These are phyloP conservation scores for Crepidotus variabilis DNA, from an alignment of 768 basidiomycete species.

Conservation along the genomic window DNA sequence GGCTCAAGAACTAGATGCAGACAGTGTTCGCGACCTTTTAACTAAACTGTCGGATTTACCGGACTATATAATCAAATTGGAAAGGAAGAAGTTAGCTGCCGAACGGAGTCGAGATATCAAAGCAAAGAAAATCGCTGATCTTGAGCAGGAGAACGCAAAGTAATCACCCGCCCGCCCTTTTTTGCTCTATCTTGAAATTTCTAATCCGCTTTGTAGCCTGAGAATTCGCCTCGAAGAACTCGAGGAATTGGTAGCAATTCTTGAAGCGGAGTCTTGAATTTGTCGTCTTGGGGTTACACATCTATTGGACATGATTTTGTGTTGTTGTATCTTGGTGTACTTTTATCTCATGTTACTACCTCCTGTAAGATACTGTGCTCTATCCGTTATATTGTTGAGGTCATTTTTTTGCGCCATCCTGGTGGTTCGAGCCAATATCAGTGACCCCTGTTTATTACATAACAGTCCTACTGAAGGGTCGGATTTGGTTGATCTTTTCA, in stretches of 20 bases:
- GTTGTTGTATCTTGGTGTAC: not conserved
- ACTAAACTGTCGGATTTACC: constrained; percentile 7
- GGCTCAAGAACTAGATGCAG: constrained; percentile 9
- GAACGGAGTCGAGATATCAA: constrained; percentile 17
- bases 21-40: constrained; percentile 11
- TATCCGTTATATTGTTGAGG: no score
- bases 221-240: constrained; percentile 12
- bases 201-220: constrained; percentile 2
- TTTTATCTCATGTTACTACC: no score
- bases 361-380: no score
- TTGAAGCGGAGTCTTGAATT: constrained; percentile 5
- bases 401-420: no score
- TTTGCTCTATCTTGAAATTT: constrained; percentile 2
- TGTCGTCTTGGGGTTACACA: not conserved
- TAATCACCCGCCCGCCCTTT: constrained; percentile 6
- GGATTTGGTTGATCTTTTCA: not conserved
- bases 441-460: not conserved
- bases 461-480: not conserved
- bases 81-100: constrained; percentile 16
- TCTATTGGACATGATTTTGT: no score
- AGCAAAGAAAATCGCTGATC: constrained; percentile 10
- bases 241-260: constrained; percentile 10
- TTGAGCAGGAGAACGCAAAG: constrained; percentile 15
- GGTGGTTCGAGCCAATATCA: no score
- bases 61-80: constrained; percentile 19